Base-by-base conservation (phyloP, 78 protist species). In the Protostelium mycophagum region DNA sequence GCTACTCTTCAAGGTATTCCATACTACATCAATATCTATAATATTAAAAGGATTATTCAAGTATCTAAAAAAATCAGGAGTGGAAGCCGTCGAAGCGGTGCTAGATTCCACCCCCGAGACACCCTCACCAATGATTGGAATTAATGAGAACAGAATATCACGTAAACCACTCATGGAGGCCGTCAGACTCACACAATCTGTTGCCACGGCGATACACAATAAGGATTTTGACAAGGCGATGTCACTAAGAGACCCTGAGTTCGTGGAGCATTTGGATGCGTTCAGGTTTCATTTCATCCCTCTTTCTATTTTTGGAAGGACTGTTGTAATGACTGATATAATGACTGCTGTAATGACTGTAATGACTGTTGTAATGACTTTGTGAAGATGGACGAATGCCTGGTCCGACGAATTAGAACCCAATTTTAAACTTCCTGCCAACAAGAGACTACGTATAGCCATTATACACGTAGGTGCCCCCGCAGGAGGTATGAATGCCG, bases 401-500 rank as follows among this genome's bases (percentile, higher is more conserved):
- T 37, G 86, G 87, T 87, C 0, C 86, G 91, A 83, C 35, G 92
- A n/a, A 87, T 87, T 84, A 36, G 86, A 0, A 34, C 38, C 28
- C 37, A 92, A 37, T 5, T 36, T 28, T 34, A 28, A 9, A 34
- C 34, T 0, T 28, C 85, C 29, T 9, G 87, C 37, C 37, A 84
- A 83, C 86, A 73, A 83, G 25, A 28, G 38, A 28, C 84, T 38
- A 37, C 83, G 63, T 36, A 28, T 95, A 0, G 85, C 92, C 31
- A 90, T 96, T 29, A 63, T 96, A 28, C 94, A 91, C 84, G 34
- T 63, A 0, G 97, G 97, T 38, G 97, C 96, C 25, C 97, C 97
- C 1, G 93, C 95, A 9, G 92, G 95, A 1, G 97, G 97, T 87
- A 96, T 96, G 95, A 96, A 96, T 51, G 91, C 94, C 38, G 95